Evolutionary conservation across 257 asterid species (phyloP).

Genomic region (Nicotiana otophora): DNA sequence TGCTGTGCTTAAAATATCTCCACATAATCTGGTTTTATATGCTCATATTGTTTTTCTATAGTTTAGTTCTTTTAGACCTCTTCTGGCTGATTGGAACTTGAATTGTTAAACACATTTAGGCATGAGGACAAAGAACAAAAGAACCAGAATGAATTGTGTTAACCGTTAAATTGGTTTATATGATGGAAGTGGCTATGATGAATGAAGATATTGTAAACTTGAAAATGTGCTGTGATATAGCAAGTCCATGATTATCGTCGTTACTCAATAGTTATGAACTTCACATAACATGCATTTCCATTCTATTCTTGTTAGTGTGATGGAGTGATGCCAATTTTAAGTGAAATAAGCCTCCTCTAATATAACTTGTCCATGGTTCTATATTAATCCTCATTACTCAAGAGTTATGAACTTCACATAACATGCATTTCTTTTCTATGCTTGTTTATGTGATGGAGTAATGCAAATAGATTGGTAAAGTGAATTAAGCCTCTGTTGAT

Average conservation of each 20-base stretch:
- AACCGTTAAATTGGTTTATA: background rate
- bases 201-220: background rate
- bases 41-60: background rate
- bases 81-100: background rate
- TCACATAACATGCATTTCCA: background rate
- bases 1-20: background rate
- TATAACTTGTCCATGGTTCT: background rate
- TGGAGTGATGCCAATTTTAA: background rate
- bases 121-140: background rate
- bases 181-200: background rate
- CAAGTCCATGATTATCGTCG: background rate
- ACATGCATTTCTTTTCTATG: background rate
- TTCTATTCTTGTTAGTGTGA: background rate
- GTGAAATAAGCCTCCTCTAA: background rate
- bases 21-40: background rate
- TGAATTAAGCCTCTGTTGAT: background rate
- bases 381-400: background rate
- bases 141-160: background rate
- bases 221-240: slow-evolving; percentile 7
- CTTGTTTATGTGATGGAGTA: slow-evolving; percentile 1
- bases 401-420: background rate
- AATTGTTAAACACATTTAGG: background rate
- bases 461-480: background rate
- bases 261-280: background rate
- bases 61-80: background rate